These are phyloP conservation scores for Fusarium sp. DNA, from an alignment of 2,329 filamentous ascomycete genomes.

Conservation along the genomic window DNA sequence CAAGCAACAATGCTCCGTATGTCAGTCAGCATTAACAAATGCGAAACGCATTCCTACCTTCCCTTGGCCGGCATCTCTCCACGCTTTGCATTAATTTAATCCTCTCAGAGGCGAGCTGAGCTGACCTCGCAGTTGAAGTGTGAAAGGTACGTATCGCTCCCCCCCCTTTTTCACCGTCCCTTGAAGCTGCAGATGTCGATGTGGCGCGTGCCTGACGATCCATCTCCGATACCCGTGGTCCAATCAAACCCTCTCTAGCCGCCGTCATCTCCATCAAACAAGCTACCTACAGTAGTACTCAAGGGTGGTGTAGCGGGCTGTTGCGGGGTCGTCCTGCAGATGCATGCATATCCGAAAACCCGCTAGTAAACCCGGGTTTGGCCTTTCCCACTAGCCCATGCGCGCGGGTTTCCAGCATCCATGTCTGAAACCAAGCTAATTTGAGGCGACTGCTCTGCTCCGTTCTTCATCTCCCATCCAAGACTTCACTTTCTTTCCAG, in stretches of 20 bases:
- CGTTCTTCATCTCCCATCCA: conserved; percentile 46
- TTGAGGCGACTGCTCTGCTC: conserved; percentile 30
- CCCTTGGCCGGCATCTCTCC: conserved; percentile 2
- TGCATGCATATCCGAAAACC: conserved; percentile 21
- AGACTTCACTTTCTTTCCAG: conserved; percentile 12
- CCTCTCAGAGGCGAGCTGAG: background rate
- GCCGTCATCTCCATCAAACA: conserved; percentile 45
- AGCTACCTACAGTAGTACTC: conserved; percentile 43
- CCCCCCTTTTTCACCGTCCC: conserved; percentile 23
- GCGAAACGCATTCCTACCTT: conserved; percentile 39
- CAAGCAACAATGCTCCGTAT: background rate
- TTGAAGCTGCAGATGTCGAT: conserved; percentile 27
- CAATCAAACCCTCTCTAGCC: conserved; percentile 20
- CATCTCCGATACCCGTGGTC: background rate
- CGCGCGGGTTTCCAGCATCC: conserved; percentile 12
- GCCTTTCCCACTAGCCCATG: conserved; percentile 11
- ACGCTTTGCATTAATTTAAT: conserved; percentile 20
- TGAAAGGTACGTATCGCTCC: conserved; percentile 19
- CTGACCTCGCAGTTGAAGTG: background rate
- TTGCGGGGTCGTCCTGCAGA: conserved; percentile 15
- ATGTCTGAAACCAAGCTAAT: conserved; percentile 49
- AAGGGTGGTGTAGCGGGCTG: conserved; percentile 29
- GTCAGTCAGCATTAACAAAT: conserved; percentile 34
- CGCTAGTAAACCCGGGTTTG: conserved; percentile 20
- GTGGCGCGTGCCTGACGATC: conserved; percentile 33